Base-by-base conservation (phyloP, 2,329 filamentous ascomycete genomes). In the Colletotrichum somersetense region DNA sequence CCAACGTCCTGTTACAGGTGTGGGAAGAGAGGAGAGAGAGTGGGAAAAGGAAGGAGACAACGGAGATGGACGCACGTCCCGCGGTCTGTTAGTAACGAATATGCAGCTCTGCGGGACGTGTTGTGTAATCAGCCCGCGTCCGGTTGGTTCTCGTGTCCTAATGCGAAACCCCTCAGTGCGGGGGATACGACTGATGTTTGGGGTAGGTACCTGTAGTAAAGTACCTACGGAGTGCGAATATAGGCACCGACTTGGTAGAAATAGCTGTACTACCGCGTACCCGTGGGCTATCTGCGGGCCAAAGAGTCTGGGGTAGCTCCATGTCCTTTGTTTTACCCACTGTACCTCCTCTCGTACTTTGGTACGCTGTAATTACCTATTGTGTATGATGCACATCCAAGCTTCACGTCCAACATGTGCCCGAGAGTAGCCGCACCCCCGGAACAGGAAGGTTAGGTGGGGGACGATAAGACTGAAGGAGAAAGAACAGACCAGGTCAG, bases 111-210 rank as follows among this genome's bases (percentile, higher is more conserved):
- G 38, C 38, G 62, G 44, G 30, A 44, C 20, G 48, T 3, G 20
- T 7, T 64, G 53, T 59, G 59, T 72, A 59, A 69, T 69, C 40
- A 55, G 4, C 20, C n/a, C 40, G 69, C 38, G 59, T 69, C 59
- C 40, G 53, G 69, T 72, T 69, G 69, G 69, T 59, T 69, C 69
- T 55, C 69, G 64, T 69, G 69, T 30, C 33, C 44, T 48, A n/a
- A 33, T 69, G 40, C 65, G 65, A 72, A 69, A 72, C 69, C 33
- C 46, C 20, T 1, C 18, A 1, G 33, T 35, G 52, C 30, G 59
- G 59, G 59, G 58, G 44, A 48, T 62, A 5, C 14, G 14, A 42
- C 35, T 10, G 11, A 38, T 42, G 4, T 6, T 72, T 69, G 69
- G 69, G 66, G 69, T 72, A 48, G 12, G 10, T 23, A n/a, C 20